These are phyloP conservation scores for Lenzites betulinus DNA, from an alignment of 768 basidiomycete genomes.

Conservation along the genomic window DNA sequence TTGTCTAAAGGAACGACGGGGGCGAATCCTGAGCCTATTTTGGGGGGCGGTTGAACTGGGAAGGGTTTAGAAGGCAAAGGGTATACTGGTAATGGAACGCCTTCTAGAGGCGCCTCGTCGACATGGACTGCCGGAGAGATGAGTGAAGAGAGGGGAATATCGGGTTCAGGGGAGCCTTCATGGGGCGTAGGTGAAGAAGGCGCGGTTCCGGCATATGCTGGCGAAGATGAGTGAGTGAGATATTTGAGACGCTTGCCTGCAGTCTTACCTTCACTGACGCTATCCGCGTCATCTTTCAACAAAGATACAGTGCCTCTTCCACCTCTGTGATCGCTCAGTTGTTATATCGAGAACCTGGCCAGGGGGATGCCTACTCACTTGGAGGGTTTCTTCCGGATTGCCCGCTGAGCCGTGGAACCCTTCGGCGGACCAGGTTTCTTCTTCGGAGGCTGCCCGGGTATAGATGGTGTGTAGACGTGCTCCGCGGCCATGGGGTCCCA, in stretches of 20 bases:
- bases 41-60: conserved; percentile 76
- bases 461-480: not conserved
- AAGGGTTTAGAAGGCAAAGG: conserved; percentile 83
- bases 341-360: no score
- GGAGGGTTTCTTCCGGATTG: conserved; percentile 31
- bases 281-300: conserved; percentile 49
- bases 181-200: conserved; percentile 69
- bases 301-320: conserved; percentile 21
- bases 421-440: conserved; percentile 30
- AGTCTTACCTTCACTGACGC: conserved; percentile 57
- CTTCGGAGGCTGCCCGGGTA: conserved; percentile 11
- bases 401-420: conserved; percentile 31
- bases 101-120: conserved; percentile 57
- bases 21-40: conserved; percentile 75
- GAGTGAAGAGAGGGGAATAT: conserved; percentile 19
- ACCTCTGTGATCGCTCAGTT: conserved; percentile 9
- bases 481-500: conserved; percentile 19
- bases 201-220: conserved; percentile 68
- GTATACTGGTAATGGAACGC: conserved; percentile 66
- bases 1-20: conserved; percentile 68
- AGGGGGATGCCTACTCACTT: conserved; percentile 28
- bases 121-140: conserved; percentile 15
- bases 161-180: conserved; percentile 41
- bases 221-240: conserved; percentile 13
- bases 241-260: conserved; percentile 6